A percentile compares a stretch with the other conserved stretches of the same genome.
These are phyloP conservation scores for Hypericum androsaemum DNA, from an alignment of 345 rosid species.

Conservation along the genomic window DNA sequence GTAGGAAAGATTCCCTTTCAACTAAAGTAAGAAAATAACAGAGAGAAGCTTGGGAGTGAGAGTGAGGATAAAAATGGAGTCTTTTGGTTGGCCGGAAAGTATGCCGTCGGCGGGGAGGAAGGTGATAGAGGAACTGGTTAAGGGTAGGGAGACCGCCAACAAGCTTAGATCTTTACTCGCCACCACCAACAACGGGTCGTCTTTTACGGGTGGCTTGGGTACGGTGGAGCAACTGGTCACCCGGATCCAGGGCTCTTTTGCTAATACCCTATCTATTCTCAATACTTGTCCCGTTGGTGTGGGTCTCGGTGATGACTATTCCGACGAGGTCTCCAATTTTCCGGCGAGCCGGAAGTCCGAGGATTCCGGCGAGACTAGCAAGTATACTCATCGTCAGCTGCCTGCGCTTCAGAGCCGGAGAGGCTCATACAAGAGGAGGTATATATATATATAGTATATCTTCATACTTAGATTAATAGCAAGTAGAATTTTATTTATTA, in stretches of 20 bases:
- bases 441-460: not conserved
- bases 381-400: not conserved
- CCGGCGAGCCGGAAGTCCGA: conserved; percentile 16
- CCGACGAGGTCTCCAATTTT: conserved; percentile 11
- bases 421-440: conserved; percentile 29
- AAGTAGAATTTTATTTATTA: too few species aligned
- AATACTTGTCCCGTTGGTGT: not conserved
- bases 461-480: not conserved
- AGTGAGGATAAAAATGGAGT: not conserved
- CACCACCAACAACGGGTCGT: not conserved
- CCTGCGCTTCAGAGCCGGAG: conserved; percentile 8
- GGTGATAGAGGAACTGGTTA: conserved; percentile 18
- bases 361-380: conserved; percentile 22
- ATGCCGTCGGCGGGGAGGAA: not conserved
- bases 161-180: conserved; percentile 5
- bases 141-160: conserved; percentile 21
- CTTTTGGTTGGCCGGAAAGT: not conserved
- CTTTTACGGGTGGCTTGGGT: not conserved
- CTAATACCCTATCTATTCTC: conserved; percentile 16
- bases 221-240: conserved; percentile 11
- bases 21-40: too few species aligned
- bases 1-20: too few species aligned
- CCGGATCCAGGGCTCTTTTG: conserved; percentile 17
- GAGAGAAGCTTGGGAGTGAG: too few species aligned
- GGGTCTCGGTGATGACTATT: not conserved